Evolutionary conservation across 768 basidiomycete species (phyloP).

Genomic region (Termitomyces titanicus): DNA sequence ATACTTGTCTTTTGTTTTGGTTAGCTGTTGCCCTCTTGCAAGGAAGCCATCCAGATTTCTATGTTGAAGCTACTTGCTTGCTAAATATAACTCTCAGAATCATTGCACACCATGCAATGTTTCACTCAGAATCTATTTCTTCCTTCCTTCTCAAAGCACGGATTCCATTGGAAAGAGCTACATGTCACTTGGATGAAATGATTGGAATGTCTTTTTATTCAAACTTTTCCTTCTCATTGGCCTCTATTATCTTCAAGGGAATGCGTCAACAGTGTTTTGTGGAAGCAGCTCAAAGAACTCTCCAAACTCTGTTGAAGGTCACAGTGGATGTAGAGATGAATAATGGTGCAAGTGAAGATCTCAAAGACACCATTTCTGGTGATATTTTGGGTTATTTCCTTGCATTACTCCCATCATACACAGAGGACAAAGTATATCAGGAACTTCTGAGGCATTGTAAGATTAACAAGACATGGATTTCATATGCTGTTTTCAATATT

Average conservation of each 20-base stretch:
- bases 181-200: conserved; percentile 67
- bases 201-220: conserved; percentile 73
- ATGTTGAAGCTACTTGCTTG: conserved; percentile 64
- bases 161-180: conserved; percentile 59
- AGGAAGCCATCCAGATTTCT: conserved; percentile 68
- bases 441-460: conserved; percentile 61
- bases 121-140: conserved; percentile 50
- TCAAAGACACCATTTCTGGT: conserved; percentile 41
- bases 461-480: conserved; percentile 42
- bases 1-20: conserved; percentile 80
- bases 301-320: conserved; percentile 61
- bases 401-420: conserved; percentile 68
- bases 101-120: conserved; percentile 57
- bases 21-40: conserved; percentile 81
- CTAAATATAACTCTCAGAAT: conserved; percentile 62
- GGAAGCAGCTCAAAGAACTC: conserved; percentile 54
- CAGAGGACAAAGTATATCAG: conserved; percentile 51
- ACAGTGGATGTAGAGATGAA: conserved; percentile 45
- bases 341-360: conserved; percentile 31
- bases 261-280: conserved; percentile 64
- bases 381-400: conserved; percentile 79
- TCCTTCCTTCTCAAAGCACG: conserved; percentile 63
- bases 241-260: conserved; percentile 84
- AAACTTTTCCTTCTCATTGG: conserved; percentile 79
- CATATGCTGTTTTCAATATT: conserved; percentile 36